Conservation (phyloP, 225 moss, liverwort and hornwort genomes). For the Straminergon stramineum region DNA sequence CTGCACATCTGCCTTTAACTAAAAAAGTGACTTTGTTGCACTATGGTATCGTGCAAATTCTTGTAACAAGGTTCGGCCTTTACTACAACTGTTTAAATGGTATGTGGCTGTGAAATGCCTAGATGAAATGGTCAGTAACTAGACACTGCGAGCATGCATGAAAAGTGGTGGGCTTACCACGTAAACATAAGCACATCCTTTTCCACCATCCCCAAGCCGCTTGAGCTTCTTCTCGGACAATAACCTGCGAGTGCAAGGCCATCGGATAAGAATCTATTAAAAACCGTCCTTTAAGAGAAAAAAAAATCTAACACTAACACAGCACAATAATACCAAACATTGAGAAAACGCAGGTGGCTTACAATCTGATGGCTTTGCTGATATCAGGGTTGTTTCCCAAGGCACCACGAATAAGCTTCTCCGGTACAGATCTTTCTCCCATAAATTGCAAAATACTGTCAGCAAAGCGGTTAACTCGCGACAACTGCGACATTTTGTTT, state of each 20-base stretch:
- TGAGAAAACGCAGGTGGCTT: background rate
- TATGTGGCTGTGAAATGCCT: background rate
- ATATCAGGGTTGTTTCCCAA: constrained; percentile 89
- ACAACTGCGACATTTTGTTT: constrained; percentile 25
- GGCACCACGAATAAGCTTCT: constrained; percentile 77
- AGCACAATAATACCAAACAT: background rate
- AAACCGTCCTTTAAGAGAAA: background rate
- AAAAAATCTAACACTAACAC: background rate
- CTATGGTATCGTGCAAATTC: background rate
- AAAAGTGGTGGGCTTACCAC: constrained; percentile 34
- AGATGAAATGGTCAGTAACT: background rate
- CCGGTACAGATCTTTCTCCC: constrained; percentile 53
- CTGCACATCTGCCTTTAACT: background rate
- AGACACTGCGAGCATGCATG: background rate
- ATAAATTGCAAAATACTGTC: constrained; percentile 63
- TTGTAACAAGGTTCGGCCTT: background rate
- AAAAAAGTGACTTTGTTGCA: background rate
- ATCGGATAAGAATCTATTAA: background rate
- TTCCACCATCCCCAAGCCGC: constrained; percentile 76
- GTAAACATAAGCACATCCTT: constrained; percentile 78
- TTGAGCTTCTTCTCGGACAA: constrained; percentile 53
- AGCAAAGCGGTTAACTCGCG: constrained; percentile 58
- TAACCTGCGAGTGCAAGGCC: constrained; percentile 32
- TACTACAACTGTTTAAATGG: background rate
- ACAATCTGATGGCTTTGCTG: constrained; percentile 91